Evolutionary conservation across 2,329 filamentous ascomycete species (phyloP), one percentile per base, ranked within the genome.

Genomic region (Microsporum canis): DNA sequence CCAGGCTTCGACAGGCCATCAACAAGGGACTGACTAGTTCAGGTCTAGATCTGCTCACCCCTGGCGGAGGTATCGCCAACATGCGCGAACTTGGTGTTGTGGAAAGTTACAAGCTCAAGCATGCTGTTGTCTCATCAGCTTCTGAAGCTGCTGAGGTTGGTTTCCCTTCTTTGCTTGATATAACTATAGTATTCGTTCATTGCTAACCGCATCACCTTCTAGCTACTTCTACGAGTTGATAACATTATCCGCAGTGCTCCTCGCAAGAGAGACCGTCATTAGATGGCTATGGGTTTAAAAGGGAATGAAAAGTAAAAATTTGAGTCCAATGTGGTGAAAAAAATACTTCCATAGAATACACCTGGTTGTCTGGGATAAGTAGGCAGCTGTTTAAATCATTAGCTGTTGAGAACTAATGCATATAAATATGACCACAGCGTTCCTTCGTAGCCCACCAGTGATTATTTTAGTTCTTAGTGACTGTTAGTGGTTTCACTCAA

Each of bases 101-200:
- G 67, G 94, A 99, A 79, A 95, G 90, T 75, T 97, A 96, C 82
- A 99, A 99, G 82, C 79, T 99, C 73, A 99, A 99, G 84, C 88
- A 85, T 73, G 94, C 94, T n/a, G 94, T 99, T 60, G 94, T 99
- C 58, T 95, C 88, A 59, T 96, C 91, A 64, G 94, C 94, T 27
- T 95, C 90, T 62, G 94, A 99, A 78, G 94, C 94, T 65, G 91
- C 94, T 66, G 94, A 99, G 83, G 90, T 95, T 80, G 79, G 85
- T 73, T 38, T 5, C 31, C 55, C 33, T 12, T 17, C 31, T 38
- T 27, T 27, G 23, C 38, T 5, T n/a, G 8, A 41, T n/a, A 31
- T 34, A 53, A 31, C 7, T 12, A 8, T 33, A n/a, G 8, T 3
- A 23, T 23, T 33, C 14, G 27, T n/a, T 36, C 8, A 34, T 53